phyloP scores from a whole-genome alignment of 2,329 filamentous ascomycete genomes.

The Tolypocladium tundrense region DNA sequence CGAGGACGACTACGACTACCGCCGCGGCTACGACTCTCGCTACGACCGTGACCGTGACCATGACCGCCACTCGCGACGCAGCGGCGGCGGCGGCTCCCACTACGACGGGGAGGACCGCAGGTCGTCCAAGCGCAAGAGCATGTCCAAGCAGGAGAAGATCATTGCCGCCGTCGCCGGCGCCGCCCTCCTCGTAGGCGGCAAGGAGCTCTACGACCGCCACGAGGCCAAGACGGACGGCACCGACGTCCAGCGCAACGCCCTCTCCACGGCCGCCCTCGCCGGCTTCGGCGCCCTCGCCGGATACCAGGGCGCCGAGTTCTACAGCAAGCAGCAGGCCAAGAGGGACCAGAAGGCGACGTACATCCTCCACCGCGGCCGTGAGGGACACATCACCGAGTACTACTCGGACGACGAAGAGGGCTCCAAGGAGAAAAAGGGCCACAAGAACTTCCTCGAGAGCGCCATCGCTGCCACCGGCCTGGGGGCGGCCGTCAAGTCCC shows the following conservation, averaged over 20 bases:
- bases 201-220: slow-evolving; percentile 55
- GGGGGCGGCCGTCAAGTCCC: slow-evolving; percentile 50
- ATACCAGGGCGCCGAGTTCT: slow-evolving; percentile 53
- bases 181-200: slow-evolving; percentile 53
- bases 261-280: slow-evolving; percentile 50
- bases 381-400: slow-evolving; percentile 41
- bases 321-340: slow-evolving; percentile 50
- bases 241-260: slow-evolving; percentile 45
- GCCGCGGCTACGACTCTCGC: slow-evolving; percentile 39
- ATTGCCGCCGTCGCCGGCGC: slow-evolving; percentile 56
- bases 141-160: slow-evolving; percentile 56
- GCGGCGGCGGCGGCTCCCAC: slow-evolving; percentile 36
- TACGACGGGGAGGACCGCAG: slow-evolving; percentile 49
- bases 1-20: slow-evolving; percentile 40
- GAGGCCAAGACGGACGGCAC: slow-evolving; percentile 41
- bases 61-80: slow-evolving; percentile 29
- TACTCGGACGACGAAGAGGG: slow-evolving; percentile 48
- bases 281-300: slow-evolving; percentile 54
- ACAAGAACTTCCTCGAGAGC: slow-evolving; percentile 55
- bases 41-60: slow-evolving; percentile 22
- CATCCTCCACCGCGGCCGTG: slow-evolving; percentile 41
- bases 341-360: slow-evolving; percentile 45
- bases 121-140: slow-evolving; percentile 30
- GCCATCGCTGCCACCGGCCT: slow-evolving; percentile 52
- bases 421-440: slow-evolving; percentile 45